Conservation (phyloP, 2,329 filamentous ascomycete species). For the Claviceps spartinae region DNA sequence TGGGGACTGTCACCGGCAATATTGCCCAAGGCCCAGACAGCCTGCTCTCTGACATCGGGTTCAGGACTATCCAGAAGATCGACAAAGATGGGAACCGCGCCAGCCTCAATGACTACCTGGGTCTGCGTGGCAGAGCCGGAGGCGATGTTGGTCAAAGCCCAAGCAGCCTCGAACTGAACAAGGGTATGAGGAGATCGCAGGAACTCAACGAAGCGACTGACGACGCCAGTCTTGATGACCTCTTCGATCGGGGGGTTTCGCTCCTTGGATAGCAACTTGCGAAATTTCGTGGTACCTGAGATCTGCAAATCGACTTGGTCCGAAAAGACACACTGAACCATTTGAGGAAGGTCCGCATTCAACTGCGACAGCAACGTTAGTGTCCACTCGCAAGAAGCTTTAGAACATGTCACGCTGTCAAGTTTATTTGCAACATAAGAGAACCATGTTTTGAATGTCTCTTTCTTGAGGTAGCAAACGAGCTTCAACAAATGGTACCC, state of each 20-base stretch:
- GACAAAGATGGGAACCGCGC: conserved; percentile 95
- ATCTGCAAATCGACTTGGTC: conserved; percentile 98
- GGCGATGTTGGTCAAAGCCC: conserved; percentile 98
- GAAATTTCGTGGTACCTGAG: conserved; percentile 93
- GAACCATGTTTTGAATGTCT: background rate
- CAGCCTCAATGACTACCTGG: conserved; percentile 96
- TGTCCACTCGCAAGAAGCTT: conserved; percentile 8
- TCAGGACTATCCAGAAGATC: conserved; percentile 91
- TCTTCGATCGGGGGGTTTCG: conserved; percentile 98
- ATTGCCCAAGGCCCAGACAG: conserved; percentile 96
- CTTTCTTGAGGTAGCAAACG: background rate
- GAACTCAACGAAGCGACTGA: conserved; percentile 95
- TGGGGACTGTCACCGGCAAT: conserved; percentile 97
- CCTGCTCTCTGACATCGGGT: conserved; percentile 94
- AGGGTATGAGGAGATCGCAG: conserved; percentile 93
- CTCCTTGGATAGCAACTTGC: conserved; percentile 96
- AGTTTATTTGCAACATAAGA: too few species aligned
- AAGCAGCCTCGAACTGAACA: conserved; percentile 97
- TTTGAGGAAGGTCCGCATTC: conserved; percentile 94
- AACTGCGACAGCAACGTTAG: conserved; percentile 40
- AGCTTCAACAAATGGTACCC: conserved; percentile 13
- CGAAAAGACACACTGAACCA: conserved; percentile 96
- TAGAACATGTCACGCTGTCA: too few species aligned
- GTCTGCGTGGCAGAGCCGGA: conserved; percentile 95
- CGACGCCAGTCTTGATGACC: conserved; percentile 97